Evolutionary conservation across 805 yeast genomes (phyloP), one percentile per base, ranked within the genome.

Genomic region (Wickerhamomyces queroliae): DNA sequence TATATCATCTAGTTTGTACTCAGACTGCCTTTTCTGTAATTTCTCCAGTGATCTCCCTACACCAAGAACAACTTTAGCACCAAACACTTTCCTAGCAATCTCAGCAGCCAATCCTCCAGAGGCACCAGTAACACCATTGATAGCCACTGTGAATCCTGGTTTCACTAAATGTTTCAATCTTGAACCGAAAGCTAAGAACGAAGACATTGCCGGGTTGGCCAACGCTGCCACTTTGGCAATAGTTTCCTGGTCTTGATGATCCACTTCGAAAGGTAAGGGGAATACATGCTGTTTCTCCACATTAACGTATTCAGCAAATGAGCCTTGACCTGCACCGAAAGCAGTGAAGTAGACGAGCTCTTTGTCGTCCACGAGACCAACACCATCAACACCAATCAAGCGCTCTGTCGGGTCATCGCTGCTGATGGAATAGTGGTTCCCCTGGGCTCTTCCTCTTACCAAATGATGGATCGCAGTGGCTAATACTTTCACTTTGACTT

Each of bases 341-440:
- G 40, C n/a, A 9, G 37, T 29, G 34, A 40, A 43, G 9, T 36
- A 43, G 18, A 33, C 36, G 6, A 35, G 21, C 16, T 7, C 26
- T 8, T 19, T n/a, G 5, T 15, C 18, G 7, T 25, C 23, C 5
- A n/a, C 8, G 17, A 22, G 13, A 16, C 38, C 38, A 21, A 27
- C 38, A 35, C 46, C 46, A 27, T 43, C 46, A 37, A 43, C 46
- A 21, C 46, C 46, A 35, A 36, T 10, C 9, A 15, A 3, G 12
- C 35, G 3, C 13, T 27, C 22, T 28, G 22, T n/a, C 26, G 7
- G 7, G 3, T 18, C 12, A 11, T n/a, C 18, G 3, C 34, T n/a
- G n/a, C n/a, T 7, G 10, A 21, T 29, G 3, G 45, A 41, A 17
- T 41, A 41, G 18, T 41, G 45, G 13, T 21, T 27, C 4, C 45